Percentiles rank a stretch among this genome's conserved stretches.
phyloP scores from a whole-genome alignment of 495 filamentous ascomycete species.

The Penicillium coffeae region DNA sequence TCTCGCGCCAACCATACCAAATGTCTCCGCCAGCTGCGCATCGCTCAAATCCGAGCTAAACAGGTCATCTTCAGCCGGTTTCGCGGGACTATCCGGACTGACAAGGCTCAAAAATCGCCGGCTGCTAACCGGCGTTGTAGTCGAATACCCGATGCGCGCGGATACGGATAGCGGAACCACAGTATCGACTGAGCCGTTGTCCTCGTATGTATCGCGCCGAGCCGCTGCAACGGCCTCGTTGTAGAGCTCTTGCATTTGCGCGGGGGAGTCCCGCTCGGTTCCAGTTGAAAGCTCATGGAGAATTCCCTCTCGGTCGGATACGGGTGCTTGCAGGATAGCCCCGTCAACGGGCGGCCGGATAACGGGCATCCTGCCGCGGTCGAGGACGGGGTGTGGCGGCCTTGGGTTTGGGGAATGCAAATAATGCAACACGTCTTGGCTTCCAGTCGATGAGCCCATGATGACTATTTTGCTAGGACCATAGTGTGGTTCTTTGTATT shows the following conservation, averaged over 20 bases:
- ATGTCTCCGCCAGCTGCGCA: conserved; percentile 52
- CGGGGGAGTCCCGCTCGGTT: conserved; percentile 27
- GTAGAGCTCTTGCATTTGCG: conserved; percentile 25
- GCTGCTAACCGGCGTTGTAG: conserved; percentile 53
- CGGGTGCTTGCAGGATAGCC: conserved; percentile 77
- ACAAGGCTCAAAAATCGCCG: conserved; percentile 65
- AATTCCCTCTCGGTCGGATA: conserved; percentile 73
- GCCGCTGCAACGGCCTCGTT: conserved; percentile 25
- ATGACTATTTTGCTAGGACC: conserved; percentile 25
- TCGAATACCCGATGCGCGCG: conserved; percentile 30
- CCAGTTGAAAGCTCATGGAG: conserved; percentile 32
- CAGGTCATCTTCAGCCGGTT: conserved; percentile 73
- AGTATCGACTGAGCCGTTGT: conserved; percentile 23
- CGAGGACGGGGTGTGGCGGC: conserved; percentile 28
- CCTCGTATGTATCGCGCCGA: conserved; percentile 18
- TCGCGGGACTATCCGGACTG: conserved; percentile 45
- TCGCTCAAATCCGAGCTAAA: conserved; percentile 75
- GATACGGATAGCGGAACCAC: conserved; percentile 35
- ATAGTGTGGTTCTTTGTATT: conserved; percentile 25
- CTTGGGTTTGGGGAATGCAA: conserved; percentile 40
- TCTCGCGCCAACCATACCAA: conserved; percentile 54
- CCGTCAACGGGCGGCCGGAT: conserved; percentile 56
- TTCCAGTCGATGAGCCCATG: conserved; percentile 81
- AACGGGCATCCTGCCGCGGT: conserved; percentile 25
- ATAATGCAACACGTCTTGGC: conserved; percentile 81